These are phyloP conservation scores for Trichoderma guizhouense DNA, from an alignment of 2,329 filamentous ascomycete genomes.

Conservation along the genomic window DNA sequence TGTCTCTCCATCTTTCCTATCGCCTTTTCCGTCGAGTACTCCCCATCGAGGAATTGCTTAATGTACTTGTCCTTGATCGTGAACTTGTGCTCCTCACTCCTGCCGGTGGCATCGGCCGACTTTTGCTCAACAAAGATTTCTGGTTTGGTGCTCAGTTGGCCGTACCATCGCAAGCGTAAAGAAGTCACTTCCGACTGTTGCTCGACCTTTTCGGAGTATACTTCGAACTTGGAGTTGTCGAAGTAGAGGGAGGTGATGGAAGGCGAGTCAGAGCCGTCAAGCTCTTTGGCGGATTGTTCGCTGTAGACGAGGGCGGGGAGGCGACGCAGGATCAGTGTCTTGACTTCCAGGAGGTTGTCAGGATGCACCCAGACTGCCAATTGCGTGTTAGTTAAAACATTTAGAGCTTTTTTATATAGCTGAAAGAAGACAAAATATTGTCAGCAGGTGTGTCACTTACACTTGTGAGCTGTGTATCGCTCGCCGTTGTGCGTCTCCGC, in stretches of 20 bases:
- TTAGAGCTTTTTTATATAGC: background rate
- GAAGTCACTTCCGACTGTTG: conserved; percentile 73
- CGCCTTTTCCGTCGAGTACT: conserved; percentile 90
- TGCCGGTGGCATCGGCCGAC: conserved; percentile 70
- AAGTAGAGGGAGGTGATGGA: conserved; percentile 96
- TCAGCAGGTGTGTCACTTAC: conserved; percentile 44
- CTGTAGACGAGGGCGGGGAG: conserved; percentile 93
- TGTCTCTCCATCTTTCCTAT: conserved; percentile 81
- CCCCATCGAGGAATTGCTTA: conserved; percentile 76
- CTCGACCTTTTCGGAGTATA: conserved; percentile 84
- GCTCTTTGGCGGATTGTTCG: conserved; percentile 76
- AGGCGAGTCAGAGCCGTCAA: conserved; percentile 78
- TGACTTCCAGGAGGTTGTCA: conserved; percentile 94
- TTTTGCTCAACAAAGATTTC: conserved; percentile 90
- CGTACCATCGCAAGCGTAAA: conserved; percentile 86
- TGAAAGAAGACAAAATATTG: too few relatives aligned
- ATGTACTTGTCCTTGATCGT: conserved; percentile 93
- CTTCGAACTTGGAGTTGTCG: conserved; percentile 78
- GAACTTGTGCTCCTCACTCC: conserved; percentile 75
- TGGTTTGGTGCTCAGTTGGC: conserved; percentile 72
- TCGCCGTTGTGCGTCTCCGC: conserved; percentile 62
- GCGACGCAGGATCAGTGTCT: conserved; percentile 88
- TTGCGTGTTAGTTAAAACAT: conserved; percentile 5
- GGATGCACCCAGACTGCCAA: conserved; percentile 82
- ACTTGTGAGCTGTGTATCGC: conserved; percentile 82